These are phyloP conservation scores for Aspergillus candidus DNA, from an alignment of 2,329 filamentous ascomycete species.

Conservation along the genomic window DNA sequence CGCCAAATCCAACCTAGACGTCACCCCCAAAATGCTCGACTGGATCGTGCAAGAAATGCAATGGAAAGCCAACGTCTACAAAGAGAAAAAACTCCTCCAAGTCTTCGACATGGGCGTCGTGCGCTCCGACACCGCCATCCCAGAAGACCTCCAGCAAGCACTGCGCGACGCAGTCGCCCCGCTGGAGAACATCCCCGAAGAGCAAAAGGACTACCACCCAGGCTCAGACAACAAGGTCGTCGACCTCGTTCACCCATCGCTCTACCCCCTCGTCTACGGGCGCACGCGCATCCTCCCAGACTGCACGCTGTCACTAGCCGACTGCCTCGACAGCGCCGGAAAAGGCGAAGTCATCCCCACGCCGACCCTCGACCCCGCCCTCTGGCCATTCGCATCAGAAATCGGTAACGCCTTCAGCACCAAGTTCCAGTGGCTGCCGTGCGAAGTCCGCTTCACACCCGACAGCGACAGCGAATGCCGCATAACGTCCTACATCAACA, in stretches of 20 bases:
- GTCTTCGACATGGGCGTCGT: slow-evolving; percentile 44
- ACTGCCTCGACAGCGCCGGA: slow-evolving; percentile 18
- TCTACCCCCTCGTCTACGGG: slow-evolving; percentile 32
- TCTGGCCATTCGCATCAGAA: not conserved
- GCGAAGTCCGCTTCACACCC: slow-evolving; percentile 27
- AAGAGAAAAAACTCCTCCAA: slow-evolving; percentile 35
- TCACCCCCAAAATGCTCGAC: slow-evolving; percentile 31
- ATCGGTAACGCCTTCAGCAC: slow-evolving; percentile 14
- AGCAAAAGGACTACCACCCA: slow-evolving; percentile 58
- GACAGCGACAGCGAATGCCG: slow-evolving; percentile 12
- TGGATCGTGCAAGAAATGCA: slow-evolving; percentile 44
- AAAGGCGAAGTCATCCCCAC: slow-evolving; percentile 7
- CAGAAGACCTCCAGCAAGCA: slow-evolving; percentile 33
- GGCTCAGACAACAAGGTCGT: slow-evolving; percentile 53
- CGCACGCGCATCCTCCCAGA: slow-evolving; percentile 19
- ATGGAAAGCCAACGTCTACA: slow-evolving; percentile 41
- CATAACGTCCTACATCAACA: slow-evolving; percentile 42
- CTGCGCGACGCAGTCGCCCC: slow-evolving; percentile 44
- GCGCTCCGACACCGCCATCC: slow-evolving; percentile 49
- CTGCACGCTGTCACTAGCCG: slow-evolving; percentile 13
- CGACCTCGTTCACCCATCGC: slow-evolving; percentile 60
- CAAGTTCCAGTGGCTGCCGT: slow-evolving; percentile 45
- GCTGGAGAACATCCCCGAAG: slow-evolving; percentile 45
- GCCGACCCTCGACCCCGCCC: not conserved
- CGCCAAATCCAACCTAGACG: slow-evolving; percentile 4